Evolutionary conservation across 2,329 filamentous ascomycete genomes (phyloP), one percentile per base, ranked within the genome.

Genomic region (Fusarium verrucosum): DNA sequence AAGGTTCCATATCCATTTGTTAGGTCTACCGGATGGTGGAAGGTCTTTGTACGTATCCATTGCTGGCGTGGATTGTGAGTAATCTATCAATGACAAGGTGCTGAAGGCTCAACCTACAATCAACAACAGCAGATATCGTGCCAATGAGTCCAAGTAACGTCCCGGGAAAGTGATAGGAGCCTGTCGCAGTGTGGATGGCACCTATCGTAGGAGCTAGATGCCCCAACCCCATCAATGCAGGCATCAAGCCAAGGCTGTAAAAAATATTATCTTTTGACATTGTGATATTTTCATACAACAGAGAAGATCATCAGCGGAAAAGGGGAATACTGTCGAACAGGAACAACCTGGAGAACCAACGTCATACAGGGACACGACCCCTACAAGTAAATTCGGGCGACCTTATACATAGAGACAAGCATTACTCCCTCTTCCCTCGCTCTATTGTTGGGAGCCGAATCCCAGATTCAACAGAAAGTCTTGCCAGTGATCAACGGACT

Each of bases 1-100:
- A 4, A 37, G 7, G 2, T 41, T 54, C 58, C 58, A 62, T 33
- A 54, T 43, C 55, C 55, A 59, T 14, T 45, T 43, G 8, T 30
- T 11, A 32, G 58, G 55, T 5, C 58, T 43, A 2, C 17, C 20
- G 14, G 58, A 40, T 5, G 20, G 23, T 4, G 43, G 16, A 4
- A 62, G 22, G 1, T 62, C 58, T 49, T 59, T 62, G 20, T 61
- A 62, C 20, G 58, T 62, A 7, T 59, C 58, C 41, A 62, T 59
- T 1, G 58, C 55, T 62, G 8, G 5, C 16, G 10, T 14, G 4
- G n/a, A 13, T 23, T 4, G 23, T 61, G 4, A 58, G 30, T 35
- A 22, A n/a, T 3, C 14, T 22, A 10, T 11, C 13, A 10, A 23
- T 9, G 14, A 5, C 1, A 32, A 22, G 7, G 13, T 1, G 16